These are phyloP conservation scores for Tuber brumale DNA, from an alignment of 495 filamentous ascomycete genomes.

Conservation along the genomic window DNA sequence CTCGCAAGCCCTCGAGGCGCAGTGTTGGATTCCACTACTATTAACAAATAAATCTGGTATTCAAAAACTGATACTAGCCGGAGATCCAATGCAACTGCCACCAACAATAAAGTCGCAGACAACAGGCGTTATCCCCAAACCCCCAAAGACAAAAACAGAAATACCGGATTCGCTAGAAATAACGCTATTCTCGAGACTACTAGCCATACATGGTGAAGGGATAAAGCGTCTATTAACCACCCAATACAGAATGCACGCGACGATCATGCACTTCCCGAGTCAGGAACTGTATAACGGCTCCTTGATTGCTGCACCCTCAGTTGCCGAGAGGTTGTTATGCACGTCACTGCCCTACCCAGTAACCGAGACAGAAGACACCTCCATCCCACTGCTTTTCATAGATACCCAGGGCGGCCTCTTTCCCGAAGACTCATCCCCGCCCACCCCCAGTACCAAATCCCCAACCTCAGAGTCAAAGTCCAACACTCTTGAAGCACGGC, in stretches of 20 bases:
- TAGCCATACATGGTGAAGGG: constrained; percentile 67
- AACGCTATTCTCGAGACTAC: constrained; percentile 84
- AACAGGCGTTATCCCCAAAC: constrained; percentile 16
- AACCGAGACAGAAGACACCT: constrained; percentile 75
- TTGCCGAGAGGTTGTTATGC: constrained; percentile 62
- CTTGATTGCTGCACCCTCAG: constrained; percentile 69
- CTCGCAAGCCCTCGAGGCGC: constrained; percentile 89
- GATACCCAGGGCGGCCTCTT: constrained; percentile 95
- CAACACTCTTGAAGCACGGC: constrained; percentile 81
- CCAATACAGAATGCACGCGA: constrained; percentile 96
- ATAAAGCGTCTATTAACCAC: constrained; percentile 96
- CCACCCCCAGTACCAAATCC: constrained; percentile 42
- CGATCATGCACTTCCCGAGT: constrained; percentile 92
- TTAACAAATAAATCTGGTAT: constrained; percentile 18
- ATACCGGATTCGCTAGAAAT: constrained; percentile 61
- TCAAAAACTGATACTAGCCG: constrained; percentile 76
- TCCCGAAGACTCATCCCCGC: constrained; percentile 49
- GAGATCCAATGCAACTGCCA: constrained; percentile 89
- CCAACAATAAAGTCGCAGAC: constrained; percentile 78
- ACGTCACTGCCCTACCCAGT: constrained; percentile 73
- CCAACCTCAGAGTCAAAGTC: constrained; percentile 80
- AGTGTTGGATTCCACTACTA: constrained; percentile 93
- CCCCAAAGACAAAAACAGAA: constrained; percentile 9
- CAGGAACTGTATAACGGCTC: constrained; percentile 75
- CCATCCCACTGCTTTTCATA: constrained; percentile 81